Evolutionary conservation across 2,329 filamentous ascomycete genomes (phyloP).

Genomic region (Aspergillus sclerotialis): DNA sequence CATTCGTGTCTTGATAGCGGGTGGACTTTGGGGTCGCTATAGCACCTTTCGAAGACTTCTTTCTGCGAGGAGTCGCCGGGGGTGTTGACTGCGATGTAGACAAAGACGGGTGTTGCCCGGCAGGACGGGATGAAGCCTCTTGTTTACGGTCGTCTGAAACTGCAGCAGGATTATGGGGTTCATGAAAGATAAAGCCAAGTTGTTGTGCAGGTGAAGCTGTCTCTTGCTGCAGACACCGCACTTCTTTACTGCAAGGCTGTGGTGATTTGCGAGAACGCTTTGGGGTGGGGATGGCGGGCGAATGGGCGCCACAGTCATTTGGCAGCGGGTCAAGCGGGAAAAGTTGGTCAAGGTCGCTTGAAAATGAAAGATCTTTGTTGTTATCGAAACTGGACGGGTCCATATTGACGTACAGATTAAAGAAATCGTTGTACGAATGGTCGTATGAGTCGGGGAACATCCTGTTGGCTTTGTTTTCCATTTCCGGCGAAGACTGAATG

Average conservation of each 20-base stretch:
- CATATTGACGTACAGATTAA: conserved; percentile 57
- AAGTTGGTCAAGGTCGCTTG: conserved; percentile 45
- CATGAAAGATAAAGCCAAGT: conserved; percentile 28
- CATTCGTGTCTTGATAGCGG: conserved; percentile 35
- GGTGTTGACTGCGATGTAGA: conserved; percentile 29
- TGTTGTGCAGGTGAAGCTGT: conserved; percentile 28
- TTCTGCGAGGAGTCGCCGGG: conserved; percentile 29
- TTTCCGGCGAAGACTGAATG: conserved; percentile 25
- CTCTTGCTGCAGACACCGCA: conserved; percentile 46
- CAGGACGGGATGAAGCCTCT: conserved; percentile 21
- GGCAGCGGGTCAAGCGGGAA: conserved; percentile 45
- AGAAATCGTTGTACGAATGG: conserved; percentile 55
- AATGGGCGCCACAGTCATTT: conserved; percentile 46
- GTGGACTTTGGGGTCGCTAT: conserved; percentile 32
- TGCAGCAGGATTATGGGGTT: conserved; percentile 31
- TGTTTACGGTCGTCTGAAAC: conserved; percentile 26
- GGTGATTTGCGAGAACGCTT: conserved; percentile 36
- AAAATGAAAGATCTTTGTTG: conserved; percentile 42
- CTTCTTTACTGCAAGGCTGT: conserved; percentile 49
- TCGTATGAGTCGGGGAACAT: conserved; percentile 42
- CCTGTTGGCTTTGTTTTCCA: conserved; percentile 46
- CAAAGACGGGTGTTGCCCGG: conserved; percentile 11
- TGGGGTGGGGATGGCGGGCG: conserved; percentile 42
- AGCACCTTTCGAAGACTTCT: conserved; percentile 26
- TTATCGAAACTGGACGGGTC: conserved; percentile 46